Evolutionary conservation across 495 filamentous ascomycete genomes (phyloP), one percentile per base, ranked within the genome.

Genomic region (Mytilinidion resinicola): DNA sequence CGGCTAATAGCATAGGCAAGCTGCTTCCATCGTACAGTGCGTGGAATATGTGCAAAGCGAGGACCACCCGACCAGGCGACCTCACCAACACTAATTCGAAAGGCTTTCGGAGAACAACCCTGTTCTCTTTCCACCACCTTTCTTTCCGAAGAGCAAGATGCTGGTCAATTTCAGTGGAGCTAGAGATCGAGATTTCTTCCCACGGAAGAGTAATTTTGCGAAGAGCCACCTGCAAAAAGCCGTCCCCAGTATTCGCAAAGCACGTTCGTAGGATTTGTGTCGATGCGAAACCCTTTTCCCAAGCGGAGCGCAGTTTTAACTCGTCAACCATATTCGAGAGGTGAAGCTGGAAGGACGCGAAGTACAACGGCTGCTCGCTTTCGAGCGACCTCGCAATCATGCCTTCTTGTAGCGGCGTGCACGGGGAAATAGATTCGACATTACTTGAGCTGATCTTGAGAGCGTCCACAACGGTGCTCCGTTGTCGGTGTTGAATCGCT

Each of bases 11-110:
- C 25, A 91, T 72, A 0, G 78, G 68, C 30, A 95, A 77, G 53
- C 89, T 92, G 63, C 81, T 87, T 1, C 87, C 91, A 73, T 97
- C 92, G 64, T 96, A 97, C 0, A 96, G 72, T 6, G 82, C 89
- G 66, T 97, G 92, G 70, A 93, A 92, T 0, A 93, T 82, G 42
- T 84, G 78, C 30, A 93, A 65, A 17, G 72, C 72, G 34, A 92
- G 70, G 0, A 79, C 57, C 4, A 60, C 64, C 19, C 56, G 65
- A 0, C 56, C 56, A 3, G 61, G 55, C 15, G 68, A 70, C 15
- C 63, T 55, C 12, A 80, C 55, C 12, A 83, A 53, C 9, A 73
- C 62, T 33, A 83, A 59, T 55, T 77, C 73, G 58, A 79, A 76
- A 6, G 78, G 68, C n/a, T 59, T 57, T 3, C 57, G 56, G 3